Evolutionary conservation across 768 basidiomycete species (phyloP), one percentile per base, ranked within the genome.

Genomic region (Tubosaeta sp.): DNA sequence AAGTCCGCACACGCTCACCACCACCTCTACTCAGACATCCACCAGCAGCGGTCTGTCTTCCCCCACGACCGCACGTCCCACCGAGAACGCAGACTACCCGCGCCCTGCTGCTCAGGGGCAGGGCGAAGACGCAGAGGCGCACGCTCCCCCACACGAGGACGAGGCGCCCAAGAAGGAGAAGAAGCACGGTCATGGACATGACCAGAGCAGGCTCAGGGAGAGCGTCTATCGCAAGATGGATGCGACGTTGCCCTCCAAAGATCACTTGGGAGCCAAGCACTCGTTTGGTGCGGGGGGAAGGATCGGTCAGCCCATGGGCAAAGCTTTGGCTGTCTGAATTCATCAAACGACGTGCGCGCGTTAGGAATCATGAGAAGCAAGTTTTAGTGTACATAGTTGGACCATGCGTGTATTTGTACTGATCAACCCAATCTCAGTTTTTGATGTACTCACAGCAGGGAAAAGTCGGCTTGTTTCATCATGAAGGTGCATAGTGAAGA

Each of bases 221-320:
- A 70, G 71, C 25, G 70, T 69, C 2, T 69, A 77, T 46, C 66
- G 66, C 59, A 84, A 83, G 62, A 58, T 67, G 3, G 79, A 81
- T 55, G 68, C 59, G 49, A 79, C 74, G 10, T 66, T 68, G 54
- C 82, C 83, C 5, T 80, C 79, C 29, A 73, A 75, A 53, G 76
- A 79, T 44, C 51, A 60, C 12, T 57, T 65, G 55, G 53, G 56
- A 17, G 59, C 61, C 4, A 65, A 66, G 19, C 74, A 73, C 38
- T 64, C 55, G 0, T 76, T 75, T 56, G 78, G 74, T 16, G 76
- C 63, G 11, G 75, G 63, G 1, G 79, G 76, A 27, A 71, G 83
- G 51, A 84, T 85, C 52, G 74, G 72, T 4, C 84, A 85, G 61
- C 84, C 84, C 39, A 76, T 72, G 44, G 80, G 79, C 27, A 82